Evolutionary conservation across 768 basidiomycete species (phyloP).

Genomic region (Galerina sulciceps): DNA sequence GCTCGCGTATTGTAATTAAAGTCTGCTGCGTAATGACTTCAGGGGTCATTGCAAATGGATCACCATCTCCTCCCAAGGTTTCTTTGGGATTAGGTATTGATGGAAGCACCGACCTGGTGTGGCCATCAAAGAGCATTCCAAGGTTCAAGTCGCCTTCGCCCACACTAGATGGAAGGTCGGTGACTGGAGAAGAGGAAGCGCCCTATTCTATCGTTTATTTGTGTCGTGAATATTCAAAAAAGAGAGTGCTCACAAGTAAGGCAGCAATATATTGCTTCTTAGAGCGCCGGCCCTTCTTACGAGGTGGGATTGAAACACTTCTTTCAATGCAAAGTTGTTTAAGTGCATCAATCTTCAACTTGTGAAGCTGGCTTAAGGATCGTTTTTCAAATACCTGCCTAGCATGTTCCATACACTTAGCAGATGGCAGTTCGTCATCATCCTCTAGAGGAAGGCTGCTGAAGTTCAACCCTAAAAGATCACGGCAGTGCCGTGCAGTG

Average conservation of each 20-base stretch:
- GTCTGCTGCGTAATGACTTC: background rate
- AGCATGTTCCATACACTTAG: background rate
- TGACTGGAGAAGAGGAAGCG: background rate
- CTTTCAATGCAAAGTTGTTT: background rate
- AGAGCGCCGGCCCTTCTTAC: background rate
- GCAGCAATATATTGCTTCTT: background rate
- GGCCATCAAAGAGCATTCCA: background rate
- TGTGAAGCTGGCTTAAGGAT: background rate
- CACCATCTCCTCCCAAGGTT: background rate
- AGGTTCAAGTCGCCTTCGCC: background rate
- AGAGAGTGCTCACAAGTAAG: background rate
- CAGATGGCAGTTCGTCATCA: background rate
- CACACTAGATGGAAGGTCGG: background rate
- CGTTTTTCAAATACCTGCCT: background rate
- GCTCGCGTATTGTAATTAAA: background rate
- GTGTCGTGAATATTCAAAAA: background rate
- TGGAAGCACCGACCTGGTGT: background rate
- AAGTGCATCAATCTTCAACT: background rate
- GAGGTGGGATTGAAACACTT: background rate
- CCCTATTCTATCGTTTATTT: background rate
- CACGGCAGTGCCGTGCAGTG: conserved; percentile 32
- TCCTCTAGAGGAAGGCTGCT: background rate
- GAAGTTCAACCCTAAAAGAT: conserved; percentile 18
- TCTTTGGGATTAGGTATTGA: background rate
- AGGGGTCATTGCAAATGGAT: no score